phyloP scores from a whole-genome alignment of 768 basidiomycete species.

The Boletellus sp. region DNA sequence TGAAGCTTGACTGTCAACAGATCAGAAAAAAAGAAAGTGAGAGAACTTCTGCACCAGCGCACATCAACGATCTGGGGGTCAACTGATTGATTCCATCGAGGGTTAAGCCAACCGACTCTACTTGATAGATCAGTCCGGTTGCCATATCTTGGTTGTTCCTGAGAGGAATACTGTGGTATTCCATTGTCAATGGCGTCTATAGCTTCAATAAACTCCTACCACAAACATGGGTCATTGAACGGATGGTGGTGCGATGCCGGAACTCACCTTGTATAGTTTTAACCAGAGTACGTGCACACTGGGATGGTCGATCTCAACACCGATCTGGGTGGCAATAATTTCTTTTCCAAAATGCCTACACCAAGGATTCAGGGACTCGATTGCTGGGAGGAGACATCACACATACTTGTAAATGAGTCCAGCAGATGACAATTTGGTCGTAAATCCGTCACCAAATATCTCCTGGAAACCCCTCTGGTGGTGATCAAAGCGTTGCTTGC shows the following conservation, averaged over 20 bases:
- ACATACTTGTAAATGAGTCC: slow-evolving; percentile 93
- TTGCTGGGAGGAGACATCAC: not conserved
- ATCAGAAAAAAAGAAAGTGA: slow-evolving; percentile 7
- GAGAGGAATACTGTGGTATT: slow-evolving; percentile 71
- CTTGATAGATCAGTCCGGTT: slow-evolving; percentile 80
- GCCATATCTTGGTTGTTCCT: slow-evolving; percentile 66
- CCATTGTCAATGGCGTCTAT: slow-evolving; percentile 97
- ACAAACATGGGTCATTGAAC: slow-evolving; percentile 3
- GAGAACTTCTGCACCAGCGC: slow-evolving; percentile 26
- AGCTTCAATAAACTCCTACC: slow-evolving; percentile 87
- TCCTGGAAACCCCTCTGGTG: slow-evolving; percentile 93
- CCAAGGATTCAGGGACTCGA: slow-evolving; percentile 3
- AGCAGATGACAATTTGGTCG: slow-evolving; percentile 88
- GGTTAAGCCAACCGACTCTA: slow-evolving; percentile 82
- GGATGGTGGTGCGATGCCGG: not conserved
- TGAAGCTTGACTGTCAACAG: slow-evolving; percentile 58
- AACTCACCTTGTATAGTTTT: slow-evolving; percentile 76
- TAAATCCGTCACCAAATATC: slow-evolving; percentile 83
- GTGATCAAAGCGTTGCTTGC: slow-evolving; percentile 83
- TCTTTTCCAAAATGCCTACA: slow-evolving; percentile 84
- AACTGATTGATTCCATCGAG: slow-evolving; percentile 84
- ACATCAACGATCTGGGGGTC: slow-evolving; percentile 72
- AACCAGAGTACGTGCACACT: slow-evolving; percentile 77
- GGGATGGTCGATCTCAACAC: slow-evolving; percentile 49
- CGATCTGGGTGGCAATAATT: slow-evolving; percentile 64